Evolutionary conservation across 2,329 filamentous ascomycete species (phyloP).

Genomic region (Fusarium falciforme): DNA sequence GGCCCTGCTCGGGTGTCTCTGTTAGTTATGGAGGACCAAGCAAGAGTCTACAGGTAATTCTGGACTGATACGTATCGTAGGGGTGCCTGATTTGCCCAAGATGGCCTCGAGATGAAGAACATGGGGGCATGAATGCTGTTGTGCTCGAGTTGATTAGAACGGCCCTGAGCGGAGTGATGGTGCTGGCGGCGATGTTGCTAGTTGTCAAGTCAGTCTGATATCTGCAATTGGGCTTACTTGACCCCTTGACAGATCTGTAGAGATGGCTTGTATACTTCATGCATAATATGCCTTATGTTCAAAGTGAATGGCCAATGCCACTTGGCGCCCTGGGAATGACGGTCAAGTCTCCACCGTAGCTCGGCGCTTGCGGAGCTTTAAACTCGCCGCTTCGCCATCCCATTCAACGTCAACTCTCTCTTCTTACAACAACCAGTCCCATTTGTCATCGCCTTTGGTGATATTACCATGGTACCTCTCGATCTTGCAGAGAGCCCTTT

Average conservation of each 20-base stretch:
- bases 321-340: not conserved
- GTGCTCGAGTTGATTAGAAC: not conserved
- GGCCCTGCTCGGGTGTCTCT: not conserved
- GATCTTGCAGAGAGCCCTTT: not conserved
- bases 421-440: not conserved
- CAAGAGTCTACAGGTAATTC: not conserved
- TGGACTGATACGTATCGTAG: not conserved
- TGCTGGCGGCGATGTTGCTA: not conserved
- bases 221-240: not conserved
- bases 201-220: not conserved
- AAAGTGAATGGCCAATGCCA: not conserved
- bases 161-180: not conserved
- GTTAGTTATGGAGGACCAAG: not conserved
- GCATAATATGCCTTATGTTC: not conserved
- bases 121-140: not conserved
- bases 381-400: not conserved
- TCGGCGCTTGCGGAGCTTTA: not conserved
- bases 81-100: not conserved
- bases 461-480: constrained; percentile 2
- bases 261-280: not conserved
- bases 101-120: not conserved
- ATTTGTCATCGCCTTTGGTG: not conserved
- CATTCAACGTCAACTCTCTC: not conserved
- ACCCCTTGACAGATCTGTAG: not conserved
- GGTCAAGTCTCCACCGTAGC: not conserved